phyloP scores from a whole-genome alignment of 345 rosid species.

The Nephelium lappaceum region DNA sequence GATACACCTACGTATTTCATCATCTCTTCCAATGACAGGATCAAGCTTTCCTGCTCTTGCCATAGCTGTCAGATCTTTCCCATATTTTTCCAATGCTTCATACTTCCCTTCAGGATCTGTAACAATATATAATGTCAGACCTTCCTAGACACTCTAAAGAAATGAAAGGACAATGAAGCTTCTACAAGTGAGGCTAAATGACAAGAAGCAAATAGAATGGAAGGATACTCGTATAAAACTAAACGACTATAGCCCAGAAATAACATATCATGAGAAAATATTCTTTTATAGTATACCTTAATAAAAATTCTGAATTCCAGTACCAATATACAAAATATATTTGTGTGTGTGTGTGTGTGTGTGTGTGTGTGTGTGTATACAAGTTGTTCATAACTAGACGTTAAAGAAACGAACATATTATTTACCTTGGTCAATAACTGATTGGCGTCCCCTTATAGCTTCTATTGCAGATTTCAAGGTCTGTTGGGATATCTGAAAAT shows the following conservation, averaged over 20 bases:
- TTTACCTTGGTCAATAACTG: conserved; percentile 95
- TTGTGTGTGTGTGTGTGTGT: background rate
- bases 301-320: background rate
- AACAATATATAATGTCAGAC: conserved; percentile 23
- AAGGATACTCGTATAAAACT: background rate
- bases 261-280: background rate
- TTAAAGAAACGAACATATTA: background rate
- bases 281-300: background rate
- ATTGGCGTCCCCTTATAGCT: conserved; percentile 92
- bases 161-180: background rate
- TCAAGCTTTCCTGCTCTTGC: conserved; percentile 96
- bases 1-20: conserved; percentile 97
- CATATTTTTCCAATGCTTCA: conserved; percentile 94
- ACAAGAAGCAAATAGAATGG: background rate
- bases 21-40: conserved; percentile 98
- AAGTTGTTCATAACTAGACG: background rate
- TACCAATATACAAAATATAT: background rate
- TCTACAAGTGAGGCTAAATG: conserved; percentile 6
- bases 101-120: conserved; percentile 98
- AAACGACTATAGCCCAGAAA: background rate
- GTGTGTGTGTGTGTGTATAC: background rate
- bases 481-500: conserved; percentile 71
- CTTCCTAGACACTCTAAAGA: background rate
- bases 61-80: conserved; percentile 97
- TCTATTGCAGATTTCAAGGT: conserved; percentile 80